Percentiles rank a stretch among this genome's conserved stretches.
phyloP scores from a whole-genome alignment of 805 yeast species.

The Naumovozyma castellii region DNA sequence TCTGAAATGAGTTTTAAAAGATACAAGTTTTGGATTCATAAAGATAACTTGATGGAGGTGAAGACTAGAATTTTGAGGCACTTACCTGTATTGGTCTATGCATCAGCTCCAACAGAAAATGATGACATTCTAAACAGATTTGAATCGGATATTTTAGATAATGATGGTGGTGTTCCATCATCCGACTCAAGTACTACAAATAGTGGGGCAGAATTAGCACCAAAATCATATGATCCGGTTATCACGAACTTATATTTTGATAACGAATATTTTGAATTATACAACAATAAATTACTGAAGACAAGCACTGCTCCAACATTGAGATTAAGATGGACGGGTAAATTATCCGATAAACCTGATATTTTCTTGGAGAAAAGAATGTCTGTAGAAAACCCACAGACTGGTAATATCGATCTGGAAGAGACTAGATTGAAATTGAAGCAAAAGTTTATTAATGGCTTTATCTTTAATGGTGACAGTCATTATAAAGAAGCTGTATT shows the following conservation, averaged over 20 bases:
- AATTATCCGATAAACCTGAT: conserved; percentile 64
- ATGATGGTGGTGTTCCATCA: conserved; percentile 18
- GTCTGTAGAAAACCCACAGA: conserved; percentile 42
- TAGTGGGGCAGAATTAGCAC: conserved; percentile 32
- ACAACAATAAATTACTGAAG: conserved; percentile 74
- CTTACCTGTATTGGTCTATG: conserved; percentile 80
- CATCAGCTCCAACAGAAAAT: conserved; percentile 30
- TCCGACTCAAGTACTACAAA: conserved; percentile 37
- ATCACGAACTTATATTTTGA: conserved; percentile 86
- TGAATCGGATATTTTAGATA: conserved; percentile 20
- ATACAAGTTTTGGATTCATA: conserved; percentile 91
- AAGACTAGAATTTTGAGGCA: conserved; percentile 91
- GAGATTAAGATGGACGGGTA: conserved; percentile 87
- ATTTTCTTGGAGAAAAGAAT: conserved; percentile 72
- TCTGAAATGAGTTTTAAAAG: conserved; percentile 40
- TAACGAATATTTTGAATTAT: conserved; percentile 69
- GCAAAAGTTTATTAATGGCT: conserved; percentile 72
- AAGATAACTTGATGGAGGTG: conserved; percentile 95
- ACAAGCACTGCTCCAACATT: conserved; percentile 61
- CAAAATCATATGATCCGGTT: conserved; percentile 58
- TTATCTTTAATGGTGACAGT: conserved; percentile 44
- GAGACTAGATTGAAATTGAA: conserved; percentile 63
- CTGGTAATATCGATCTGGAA: conserved; percentile 42
- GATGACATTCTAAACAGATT: conserved; percentile 21
- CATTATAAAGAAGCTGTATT: conserved; percentile 42